Base-by-base conservation (phyloP, 2,329 filamentous ascomycete genomes). In the Cadophora sp. region DNA sequence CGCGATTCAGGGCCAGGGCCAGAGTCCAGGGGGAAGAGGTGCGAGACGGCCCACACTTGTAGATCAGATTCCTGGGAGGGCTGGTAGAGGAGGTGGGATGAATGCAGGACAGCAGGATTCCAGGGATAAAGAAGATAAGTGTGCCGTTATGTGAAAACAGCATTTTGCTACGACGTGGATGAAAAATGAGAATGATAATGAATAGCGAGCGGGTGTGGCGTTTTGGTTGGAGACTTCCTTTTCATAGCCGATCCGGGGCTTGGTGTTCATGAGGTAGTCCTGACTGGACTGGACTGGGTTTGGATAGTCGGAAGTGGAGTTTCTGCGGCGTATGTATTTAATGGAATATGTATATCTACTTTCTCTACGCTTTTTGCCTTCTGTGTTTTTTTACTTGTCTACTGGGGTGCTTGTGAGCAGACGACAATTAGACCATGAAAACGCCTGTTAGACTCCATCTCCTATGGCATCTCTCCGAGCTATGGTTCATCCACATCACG, bases 1-100 rank as follows among this genome's bases (percentile, higher is more conserved):
- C 0, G 30, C 50, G 24, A 50, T 30, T 41, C 39, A 65, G 16
- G 47, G 30, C 18, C 65, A 53, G 45, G 30, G 30, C 5, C 43
- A 59, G 27, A 51, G 62, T 13, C 30, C 45, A 5, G 50, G 64
- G 9, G 53, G 56, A 47, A 62, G 70, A 36, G 66, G 70, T 22
- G 59, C 65, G 22, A 68, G 58, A 9, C 58, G 62, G 24, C 66
- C 62, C 4, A 70, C 68, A 39, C 47, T 68, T 18, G 50, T 68
- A 7, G 72, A 71, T 24, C 68, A 71, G 59, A 68, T 71, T 56
- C 72, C 73, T 27, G 58, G 58, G 4, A 71, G 68, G 36, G 75
- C 71, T 70, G 74, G 45, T 68, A 75, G 61, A n/a, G 71, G 76
- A 8, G 72, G 72, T n/a, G 67, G 71, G 33, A 71, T 22, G 55